Conservation (phyloP, 2,329 filamentous ascomycete genomes). For the Botryotinia globosa region DNA sequence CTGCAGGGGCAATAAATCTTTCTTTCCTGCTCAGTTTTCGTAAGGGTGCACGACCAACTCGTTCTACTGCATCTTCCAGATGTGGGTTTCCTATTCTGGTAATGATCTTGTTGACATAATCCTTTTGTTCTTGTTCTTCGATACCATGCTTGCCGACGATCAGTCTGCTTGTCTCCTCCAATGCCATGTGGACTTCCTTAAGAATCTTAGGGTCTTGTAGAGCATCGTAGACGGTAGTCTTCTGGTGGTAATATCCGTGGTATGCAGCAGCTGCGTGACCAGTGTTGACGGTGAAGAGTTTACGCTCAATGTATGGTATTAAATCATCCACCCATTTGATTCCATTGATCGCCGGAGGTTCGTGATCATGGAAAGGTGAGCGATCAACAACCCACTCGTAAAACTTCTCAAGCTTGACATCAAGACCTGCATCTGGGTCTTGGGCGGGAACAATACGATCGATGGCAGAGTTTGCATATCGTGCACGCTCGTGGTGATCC, state of each 20-base stretch:
- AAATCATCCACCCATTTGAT: conserved; percentile 93
- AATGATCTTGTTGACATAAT: conserved; percentile 91
- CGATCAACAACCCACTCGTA: conserved; percentile 97
- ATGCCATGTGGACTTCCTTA: conserved; percentile 71
- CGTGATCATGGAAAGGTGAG: conserved; percentile 72
- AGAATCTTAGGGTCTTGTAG: conserved; percentile 78
- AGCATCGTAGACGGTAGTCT: conserved; percentile 86
- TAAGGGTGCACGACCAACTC: conserved; percentile 89
- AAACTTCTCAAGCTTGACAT: conserved; percentile 97
- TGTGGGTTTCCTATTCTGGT: conserved; percentile 90
- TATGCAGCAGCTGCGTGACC: conserved; percentile 95
- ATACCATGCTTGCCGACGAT: conserved; percentile 88
- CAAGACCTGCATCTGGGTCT: conserved; percentile 72
- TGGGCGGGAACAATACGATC: conserved; percentile 97
- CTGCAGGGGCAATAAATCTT: conserved; percentile 89
- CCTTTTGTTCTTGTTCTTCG: conserved; percentile 67
- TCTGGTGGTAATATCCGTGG: conserved; percentile 83
- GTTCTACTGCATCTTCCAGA: conserved; percentile 88
- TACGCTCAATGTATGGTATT: conserved; percentile 95
- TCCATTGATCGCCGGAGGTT: conserved; percentile 74
- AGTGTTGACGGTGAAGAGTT: conserved; percentile 99
- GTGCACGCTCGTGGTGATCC: conserved; percentile 69
- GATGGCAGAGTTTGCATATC: conserved; percentile 96
- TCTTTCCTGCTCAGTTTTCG: conserved; percentile 94
- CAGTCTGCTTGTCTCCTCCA: conserved; percentile 81